Base-by-base conservation (phyloP, 2,329 filamentous ascomycete genomes). In the Diplocarpon rosae region DNA sequence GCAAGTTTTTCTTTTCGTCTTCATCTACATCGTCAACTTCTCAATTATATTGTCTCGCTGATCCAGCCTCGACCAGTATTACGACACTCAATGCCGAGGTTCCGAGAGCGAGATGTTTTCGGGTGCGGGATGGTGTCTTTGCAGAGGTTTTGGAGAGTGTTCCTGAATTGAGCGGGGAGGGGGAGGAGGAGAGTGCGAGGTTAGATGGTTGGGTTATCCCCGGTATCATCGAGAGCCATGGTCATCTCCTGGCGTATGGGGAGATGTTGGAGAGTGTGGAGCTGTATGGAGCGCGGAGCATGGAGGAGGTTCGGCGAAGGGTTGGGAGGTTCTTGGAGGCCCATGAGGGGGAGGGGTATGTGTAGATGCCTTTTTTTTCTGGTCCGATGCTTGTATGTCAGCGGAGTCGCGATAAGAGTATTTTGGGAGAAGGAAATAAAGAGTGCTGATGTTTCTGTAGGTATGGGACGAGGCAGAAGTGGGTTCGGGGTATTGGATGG, bases 151-250 rank as follows among this genome's bases (percentile, higher is more conserved):
- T 71, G 35, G 47, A 61, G 4, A 36, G 41, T 4, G 39, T 53
- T n/a, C 62, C 62, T 2, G 53, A 51, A 2, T 54, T 24, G 20
- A 24, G 20, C 7, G 7, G 7, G 20, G 7, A 24, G 7, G 20
- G 20, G 20, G 20, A 58, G 0, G 54, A 59, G 16, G 53, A 58
- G 12, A 56, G 59, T 14, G 58, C 59, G 13, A 63, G 62, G 16
- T 54, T 66, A 11, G 51, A 61, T 5, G 78, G 77, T 0, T 70
- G 75, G 52, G 78, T 73, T 1, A 72, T 83, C 20, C 81, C 81
- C 0, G 80, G 80, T 0, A 65, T 85, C 1, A 84, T 80, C 74
- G 81, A 85, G 52, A 80, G 78, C 0, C 81, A 85, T 58, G 81
- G 78, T 0, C 81, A 85, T 57, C 63, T 85, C 38, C 59, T 80